Conservation (phyloP, 2,329 filamentous ascomycete genomes). For the Phyllosticta citribraziliensis region DNA sequence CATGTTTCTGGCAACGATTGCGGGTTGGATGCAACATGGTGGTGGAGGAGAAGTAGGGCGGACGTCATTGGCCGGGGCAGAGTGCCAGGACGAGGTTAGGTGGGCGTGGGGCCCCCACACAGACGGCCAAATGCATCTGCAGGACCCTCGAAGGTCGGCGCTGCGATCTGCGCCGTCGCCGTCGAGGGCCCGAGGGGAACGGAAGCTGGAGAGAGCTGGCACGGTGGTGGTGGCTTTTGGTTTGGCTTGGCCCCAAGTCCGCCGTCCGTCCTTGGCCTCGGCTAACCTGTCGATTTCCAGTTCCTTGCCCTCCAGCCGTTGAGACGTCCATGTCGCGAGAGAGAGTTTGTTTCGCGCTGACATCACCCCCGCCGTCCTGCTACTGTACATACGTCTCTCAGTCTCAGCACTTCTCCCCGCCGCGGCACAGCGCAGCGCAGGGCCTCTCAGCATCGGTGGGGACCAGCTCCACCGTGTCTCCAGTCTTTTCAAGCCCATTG, state of each 20-base stretch:
- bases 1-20: constrained; percentile 8
- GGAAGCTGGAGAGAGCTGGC: background rate
- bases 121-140: background rate
- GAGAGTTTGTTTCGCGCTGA: background rate
- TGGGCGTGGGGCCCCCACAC: background rate
- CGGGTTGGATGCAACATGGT: constrained; percentile 10
- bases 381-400: too few species aligned
- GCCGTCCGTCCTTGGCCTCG: background rate
- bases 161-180: background rate
- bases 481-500: background rate
- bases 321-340: too few species aligned
- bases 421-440: background rate
- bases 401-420: background rate
- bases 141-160: background rate
- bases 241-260: background rate
- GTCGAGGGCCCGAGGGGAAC: background rate
- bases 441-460: background rate
- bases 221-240: background rate
- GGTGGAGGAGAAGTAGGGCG: constrained; percentile 12
- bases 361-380: background rate
- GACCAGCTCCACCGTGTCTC: background rate
- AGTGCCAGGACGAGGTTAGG: background rate
- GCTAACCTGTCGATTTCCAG: background rate
- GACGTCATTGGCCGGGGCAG: constrained; percentile 9
- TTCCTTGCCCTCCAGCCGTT: too few species aligned